These are phyloP conservation scores for Trichoderma sp. DNA, from an alignment of 2,329 filamentous ascomycete species.

Conservation along the genomic window DNA sequence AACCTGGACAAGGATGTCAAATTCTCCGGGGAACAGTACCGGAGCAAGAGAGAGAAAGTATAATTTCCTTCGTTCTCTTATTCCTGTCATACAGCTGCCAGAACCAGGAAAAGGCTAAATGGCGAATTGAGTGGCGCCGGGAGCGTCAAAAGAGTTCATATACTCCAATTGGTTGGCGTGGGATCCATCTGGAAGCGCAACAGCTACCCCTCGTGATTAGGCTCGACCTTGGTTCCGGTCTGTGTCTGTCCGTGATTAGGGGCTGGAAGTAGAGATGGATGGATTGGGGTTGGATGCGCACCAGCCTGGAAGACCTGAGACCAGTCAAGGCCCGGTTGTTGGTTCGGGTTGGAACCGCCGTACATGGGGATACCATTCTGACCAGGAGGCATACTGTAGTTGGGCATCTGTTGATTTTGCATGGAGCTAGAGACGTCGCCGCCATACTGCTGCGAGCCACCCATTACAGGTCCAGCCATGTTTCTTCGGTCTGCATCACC, in stretches of 20 bases:
- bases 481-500: slow-evolving; percentile 58
- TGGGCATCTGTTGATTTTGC: slow-evolving; percentile 64
- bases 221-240: slow-evolving; percentile 69
- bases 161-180: background rate
- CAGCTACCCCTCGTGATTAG: slow-evolving; percentile 53
- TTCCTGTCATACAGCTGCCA: background rate
- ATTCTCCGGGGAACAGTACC: background rate
- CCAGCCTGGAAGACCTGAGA: slow-evolving; percentile 76
- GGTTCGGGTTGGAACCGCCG: slow-evolving; percentile 59
- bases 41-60: background rate
- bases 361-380: slow-evolving; percentile 68
- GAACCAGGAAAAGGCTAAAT: background rate
- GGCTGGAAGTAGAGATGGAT: slow-evolving; percentile 50
- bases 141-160: background rate
- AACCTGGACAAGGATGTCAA: background rate
- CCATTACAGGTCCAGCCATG: slow-evolving; percentile 55
- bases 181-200: slow-evolving; percentile 35
- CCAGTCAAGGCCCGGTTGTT: slow-evolving; percentile 70
- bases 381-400: slow-evolving; percentile 63
- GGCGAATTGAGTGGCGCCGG: slow-evolving; percentile 53
- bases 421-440: slow-evolving; percentile 62
- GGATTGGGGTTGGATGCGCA: slow-evolving; percentile 62
- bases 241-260: slow-evolving; percentile 69
- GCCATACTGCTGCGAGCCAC: slow-evolving; percentile 56
- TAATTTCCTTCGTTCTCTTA: background rate